Base-by-base conservation (phyloP, 768 basidiomycete species). In the Termitomyces sp. region DNA sequence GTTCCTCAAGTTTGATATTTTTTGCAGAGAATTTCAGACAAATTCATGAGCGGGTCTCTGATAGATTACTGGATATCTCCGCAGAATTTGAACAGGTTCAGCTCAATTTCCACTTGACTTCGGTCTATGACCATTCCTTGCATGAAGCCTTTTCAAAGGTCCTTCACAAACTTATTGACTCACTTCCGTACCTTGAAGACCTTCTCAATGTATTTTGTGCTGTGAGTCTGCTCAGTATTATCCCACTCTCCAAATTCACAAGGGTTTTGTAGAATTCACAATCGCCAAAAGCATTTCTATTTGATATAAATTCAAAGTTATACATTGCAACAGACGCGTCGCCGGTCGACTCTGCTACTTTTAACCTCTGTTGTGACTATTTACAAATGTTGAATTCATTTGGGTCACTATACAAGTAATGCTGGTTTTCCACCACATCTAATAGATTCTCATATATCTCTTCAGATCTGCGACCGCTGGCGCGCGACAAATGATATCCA, bases 271-370 rank as follows among this genome's bases (percentile, higher is more conserved):
- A 96, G 93, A 93, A 93, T 61, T 95, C 91, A 2, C 91, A 91
- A 66, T 90, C 95, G 33, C 87, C 92, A 39, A 98, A 98, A 70
- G 92, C 94, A 0, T 98, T 95, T 69, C 74, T 98, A 15, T 98
- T 96, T 65, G 95, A 98, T 68, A 86, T 84, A 18, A 79, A 79
- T 4, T 93, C 93, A 24, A 81, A 92, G 51, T 76, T 97, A 30
- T 95, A 95, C 67, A 80, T 98, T n/a, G 95, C 95, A 12, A 95
- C 95, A 12, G 96, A 98, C 67, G 87, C 88, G 18, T 93, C 91
- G 0, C 93, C 95, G 5, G 91, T 96, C 30, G 95, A 98, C 68
- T 82, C 87, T 58, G 86, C 87, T 4, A 95, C 92, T 0, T 88
- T 95, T 67, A 91, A 88, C 61, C 79, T 96, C 20, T 95, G 93